Evolutionary conservation across 805 yeast genomes (phyloP).

Genomic region (Saturnispora hagleri): DNA sequence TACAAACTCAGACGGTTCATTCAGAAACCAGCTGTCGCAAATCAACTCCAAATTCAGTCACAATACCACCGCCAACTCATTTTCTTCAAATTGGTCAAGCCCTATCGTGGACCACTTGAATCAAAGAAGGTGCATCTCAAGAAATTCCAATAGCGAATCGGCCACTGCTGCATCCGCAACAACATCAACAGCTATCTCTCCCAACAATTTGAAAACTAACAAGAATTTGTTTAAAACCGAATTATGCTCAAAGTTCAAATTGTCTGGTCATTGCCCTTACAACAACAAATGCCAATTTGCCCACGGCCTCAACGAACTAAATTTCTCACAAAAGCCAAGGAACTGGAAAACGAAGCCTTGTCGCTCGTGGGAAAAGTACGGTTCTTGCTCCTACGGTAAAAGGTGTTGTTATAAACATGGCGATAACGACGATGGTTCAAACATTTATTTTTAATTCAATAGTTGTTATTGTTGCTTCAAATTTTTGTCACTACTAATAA

Average conservation of each 20-base stretch:
- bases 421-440: slow-evolving; percentile 22
- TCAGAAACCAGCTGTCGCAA: neutral
- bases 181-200: neutral
- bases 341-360: slow-evolving; percentile 91
- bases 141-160: neutral
- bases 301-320: slow-evolving; percentile 74
- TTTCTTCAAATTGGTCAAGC: neutral
- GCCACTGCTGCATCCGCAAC: neutral
- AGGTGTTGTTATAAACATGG: slow-evolving; percentile 91
- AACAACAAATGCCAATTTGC: slow-evolving; percentile 93
- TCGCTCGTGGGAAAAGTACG: slow-evolving; percentile 75
- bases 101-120: neutral
- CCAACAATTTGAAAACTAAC: slow-evolving; percentile 12
- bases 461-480: neutral
- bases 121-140: neutral
- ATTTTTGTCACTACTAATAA: neutral
- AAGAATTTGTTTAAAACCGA: slow-evolving; percentile 71
- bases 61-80: neutral
- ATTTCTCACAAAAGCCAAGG: slow-evolving; percentile 59
- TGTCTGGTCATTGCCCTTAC: slow-evolving; percentile 71
- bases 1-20: neutral
- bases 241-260: slow-evolving; percentile 69
- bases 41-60: neutral
- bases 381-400: slow-evolving; percentile 80
- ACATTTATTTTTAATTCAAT: neutral